Evolutionary conservation across 768 basidiomycete genomes (phyloP), one percentile per base, ranked within the genome.

Genomic region (Erythrobasidium yunnanense): DNA sequence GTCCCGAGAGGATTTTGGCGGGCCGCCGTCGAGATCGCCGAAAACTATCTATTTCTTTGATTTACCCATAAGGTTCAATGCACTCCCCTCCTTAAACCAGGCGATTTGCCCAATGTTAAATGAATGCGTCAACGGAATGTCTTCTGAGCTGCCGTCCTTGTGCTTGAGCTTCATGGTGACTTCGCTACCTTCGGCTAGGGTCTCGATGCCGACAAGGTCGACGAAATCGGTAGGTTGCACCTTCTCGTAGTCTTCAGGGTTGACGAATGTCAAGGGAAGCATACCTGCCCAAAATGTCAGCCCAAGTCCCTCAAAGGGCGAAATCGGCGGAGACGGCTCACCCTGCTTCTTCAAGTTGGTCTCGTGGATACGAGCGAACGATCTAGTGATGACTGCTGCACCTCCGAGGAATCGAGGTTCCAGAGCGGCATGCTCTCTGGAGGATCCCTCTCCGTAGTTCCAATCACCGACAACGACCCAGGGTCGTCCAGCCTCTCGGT

Each of bases 51-150:
- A 18, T 25, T 67, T 66, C 7, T 42, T 30, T 17, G 81, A 82
- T 68, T 83, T 79, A 68, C 84, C 85, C 85, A 86, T 86, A 15
- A 90, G 74, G 82, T 92, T 91, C 57, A n/a, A n/a, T n/a, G n/a
- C n/a, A n/a, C n/a, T n/a, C n/a, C n/a, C 93, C 73, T 90, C 90
- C 82, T 91, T 92, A 85, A 95, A 96, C 92, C 93, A 95, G 72
- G 83, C 89, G 74, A 95, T 34, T 79, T 95, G 92, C 51, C 90
- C 90, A 78, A 90, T 86, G 75, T 97, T 96, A 82, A 95, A 96
- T 13, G 89, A 87, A 78, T 95, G 90, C 25, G 88, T 87, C 67
- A 91, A 84, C 22, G 81, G 52, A 70, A 93, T 81, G 74, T 87
- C 82, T 81, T 85, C 71, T 34, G 53, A 53, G 22, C 50, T 60